Percentiles rank a stretch among this genome's conserved stretches.
These are phyloP conservation scores for Magnolia changhungtana DNA, from an alignment of 164 flowering plant genomes.

Conservation along the genomic window DNA sequence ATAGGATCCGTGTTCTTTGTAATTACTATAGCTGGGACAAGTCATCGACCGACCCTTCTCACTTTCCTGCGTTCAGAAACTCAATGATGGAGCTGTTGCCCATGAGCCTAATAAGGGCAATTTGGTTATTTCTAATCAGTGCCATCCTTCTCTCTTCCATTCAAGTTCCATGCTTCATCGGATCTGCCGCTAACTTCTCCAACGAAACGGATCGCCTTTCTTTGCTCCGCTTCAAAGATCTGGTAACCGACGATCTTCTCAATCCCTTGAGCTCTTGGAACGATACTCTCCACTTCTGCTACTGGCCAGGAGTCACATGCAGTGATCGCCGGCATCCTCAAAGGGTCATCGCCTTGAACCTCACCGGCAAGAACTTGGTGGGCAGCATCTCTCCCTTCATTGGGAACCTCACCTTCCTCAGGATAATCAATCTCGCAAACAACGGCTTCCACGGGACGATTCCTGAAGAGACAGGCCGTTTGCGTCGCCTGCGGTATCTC, in stretches of 20 bases:
- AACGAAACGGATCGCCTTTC: neutral
- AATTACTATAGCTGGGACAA: too few relatives aligned
- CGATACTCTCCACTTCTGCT: neutral
- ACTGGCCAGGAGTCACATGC: slow-evolving; percentile 5
- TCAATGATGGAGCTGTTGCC: too few relatives aligned
- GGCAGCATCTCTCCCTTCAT: slow-evolving; percentile 3
- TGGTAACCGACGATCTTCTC: neutral
- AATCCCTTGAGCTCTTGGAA: neutral
- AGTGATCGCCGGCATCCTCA: neutral
- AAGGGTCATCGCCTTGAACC: neutral
- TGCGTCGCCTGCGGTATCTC: neutral
- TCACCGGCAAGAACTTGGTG: neutral
- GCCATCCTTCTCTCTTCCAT: too few relatives aligned
- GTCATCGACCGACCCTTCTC: too few relatives aligned
- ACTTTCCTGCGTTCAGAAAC: too few relatives aligned
- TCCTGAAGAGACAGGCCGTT: slow-evolving; percentile 9
- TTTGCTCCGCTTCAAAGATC: neutral
- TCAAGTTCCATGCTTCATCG: too few relatives aligned
- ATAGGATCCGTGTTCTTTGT: too few relatives aligned
- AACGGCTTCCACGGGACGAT: slow-evolving; percentile 4
- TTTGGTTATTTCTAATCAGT: too few relatives aligned
- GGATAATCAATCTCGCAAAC: neutral
- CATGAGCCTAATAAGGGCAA: too few relatives aligned
- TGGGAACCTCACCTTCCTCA: slow-evolving; percentile 12
- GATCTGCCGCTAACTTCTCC: neutral